Percentiles rank a stretch among this genome's conserved stretches.
phyloP scores from a whole-genome alignment of 306 rosid species.

The Ormosia semicastrata region DNA sequence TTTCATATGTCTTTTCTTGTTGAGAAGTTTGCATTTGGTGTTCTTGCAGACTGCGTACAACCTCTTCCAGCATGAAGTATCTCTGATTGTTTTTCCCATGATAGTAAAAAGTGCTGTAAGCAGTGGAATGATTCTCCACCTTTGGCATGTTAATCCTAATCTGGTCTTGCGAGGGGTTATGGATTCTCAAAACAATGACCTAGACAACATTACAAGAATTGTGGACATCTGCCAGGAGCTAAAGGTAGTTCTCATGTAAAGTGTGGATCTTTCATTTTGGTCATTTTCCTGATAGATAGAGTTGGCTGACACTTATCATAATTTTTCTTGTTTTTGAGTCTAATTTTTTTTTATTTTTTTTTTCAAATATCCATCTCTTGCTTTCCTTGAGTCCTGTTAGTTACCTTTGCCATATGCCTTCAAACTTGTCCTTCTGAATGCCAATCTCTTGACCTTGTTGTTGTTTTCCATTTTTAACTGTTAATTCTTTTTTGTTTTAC shows the following conservation, averaged over 20 bases:
- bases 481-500: conserved; percentile 30
- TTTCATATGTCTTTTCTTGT: not conserved
- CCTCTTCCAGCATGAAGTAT: conserved; percentile 85
- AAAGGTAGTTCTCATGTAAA: conserved; percentile 53
- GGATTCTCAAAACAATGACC: conserved; percentile 63
- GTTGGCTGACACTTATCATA: not conserved
- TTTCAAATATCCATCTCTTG: not conserved
- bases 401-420: not conserved
- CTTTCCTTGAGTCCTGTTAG: not conserved
- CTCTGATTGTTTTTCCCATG: conserved; percentile 62
- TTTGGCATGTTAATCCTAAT: conserved; percentile 79
- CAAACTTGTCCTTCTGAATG: not conserved
- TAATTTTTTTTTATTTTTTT: not conserved
- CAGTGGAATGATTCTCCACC: conserved; percentile 66
- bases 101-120: conserved; percentile 57
- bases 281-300: not conserved
- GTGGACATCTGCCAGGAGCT: conserved; percentile 84
- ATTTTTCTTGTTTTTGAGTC: not conserved
- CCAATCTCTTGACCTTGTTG: conserved; percentile 11
- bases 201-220: conserved; percentile 57
- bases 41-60: conserved; percentile 85
- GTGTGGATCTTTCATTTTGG: conserved; percentile 14
- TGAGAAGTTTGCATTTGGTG: conserved; percentile 22
- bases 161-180: conserved; percentile 78
- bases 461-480: conserved; percentile 17